Evolutionary conservation across 2,329 filamentous ascomycete genomes (phyloP), one percentile per base, ranked within the genome.

Genomic region (Microascus cirrosus): DNA sequence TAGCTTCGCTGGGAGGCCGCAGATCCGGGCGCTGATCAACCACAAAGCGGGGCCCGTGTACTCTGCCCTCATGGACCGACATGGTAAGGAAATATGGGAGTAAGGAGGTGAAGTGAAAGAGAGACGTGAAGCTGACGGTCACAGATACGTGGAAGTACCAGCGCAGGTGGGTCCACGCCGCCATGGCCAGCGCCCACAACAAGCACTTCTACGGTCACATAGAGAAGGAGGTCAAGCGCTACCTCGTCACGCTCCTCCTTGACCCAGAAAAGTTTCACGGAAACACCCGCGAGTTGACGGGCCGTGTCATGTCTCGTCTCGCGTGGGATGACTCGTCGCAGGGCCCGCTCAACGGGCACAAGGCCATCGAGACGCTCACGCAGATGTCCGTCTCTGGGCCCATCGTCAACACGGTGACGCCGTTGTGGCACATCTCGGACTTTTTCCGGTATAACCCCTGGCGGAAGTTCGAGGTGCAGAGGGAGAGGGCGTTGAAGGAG

Each of bases 361-460:
- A 70, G 60, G 76, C 77, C 57, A 73, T 76, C 66, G 64, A 64
- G 58, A 79, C 75, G 1, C 68, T 79, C 53, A 74, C 74, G 56
- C 75, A 72, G 62, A 79, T 79, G 76, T 78, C 75, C 20, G 73
- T 79, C n/a, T 77, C 74, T 4, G 77, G 77, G 1, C 75, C 76
- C 15, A 68, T 79, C 57, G 74, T 77, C 63, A 79, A 79, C 65
- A 76, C 74, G 2, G 64, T 77, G 63, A 73, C 75, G n/a, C 74
- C 75, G 0, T 64, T 79, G 2, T 79, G 76, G 76, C 61, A 71
- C 42, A 63, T 78, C 1, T 72, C 73, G 1, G 70, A 71, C 60
- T 65, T 70, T 1, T 36, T 75, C 6, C 61, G 62, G 11, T 60
- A 66, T 22, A 79, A 79, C 64, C 75, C 75, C 5, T 79, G 77